These are phyloP conservation scores for Acacia confusa DNA, from an alignment of 306 rosid genomes.

Conservation along the genomic window DNA sequence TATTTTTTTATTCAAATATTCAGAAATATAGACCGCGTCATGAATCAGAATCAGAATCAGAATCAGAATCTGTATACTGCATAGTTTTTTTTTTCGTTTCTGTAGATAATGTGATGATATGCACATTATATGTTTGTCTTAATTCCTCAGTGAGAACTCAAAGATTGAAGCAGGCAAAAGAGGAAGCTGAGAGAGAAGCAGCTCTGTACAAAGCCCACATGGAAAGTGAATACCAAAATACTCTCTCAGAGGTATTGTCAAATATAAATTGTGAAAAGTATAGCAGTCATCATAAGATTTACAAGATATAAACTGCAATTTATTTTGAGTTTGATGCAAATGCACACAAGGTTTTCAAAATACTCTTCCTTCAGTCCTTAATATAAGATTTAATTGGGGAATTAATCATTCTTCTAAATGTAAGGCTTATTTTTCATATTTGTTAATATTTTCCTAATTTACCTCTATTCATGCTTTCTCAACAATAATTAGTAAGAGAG, in stretches of 20 bases:
- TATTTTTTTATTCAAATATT: neutral
- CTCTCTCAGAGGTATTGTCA: slow-evolving; percentile 54
- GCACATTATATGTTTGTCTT: neutral
- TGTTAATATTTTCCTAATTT: no score
- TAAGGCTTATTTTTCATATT: no score
- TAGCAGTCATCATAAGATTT: neutral
- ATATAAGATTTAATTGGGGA: no score
- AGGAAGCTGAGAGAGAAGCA: slow-evolving; percentile 71
- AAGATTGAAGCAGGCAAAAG: slow-evolving; percentile 76
- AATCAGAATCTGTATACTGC: neutral
- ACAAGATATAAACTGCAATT: neutral
- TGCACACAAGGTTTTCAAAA: no score
- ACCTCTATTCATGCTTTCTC: no score
- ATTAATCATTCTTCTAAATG: no score
- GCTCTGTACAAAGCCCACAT: slow-evolving; percentile 50
- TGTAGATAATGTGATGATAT: neutral
- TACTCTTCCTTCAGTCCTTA: no score
- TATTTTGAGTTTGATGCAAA: neutral
- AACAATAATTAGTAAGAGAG: no score
- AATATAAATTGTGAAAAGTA: neutral
- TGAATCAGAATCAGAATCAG: neutral
- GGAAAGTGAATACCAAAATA: slow-evolving; percentile 71
- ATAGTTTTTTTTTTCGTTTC: neutral
- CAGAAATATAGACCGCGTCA: neutral
- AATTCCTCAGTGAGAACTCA: slow-evolving; percentile 51